phyloP scores from a whole-genome alignment of 2,329 filamentous ascomycete species.

The Trichoderma asperellum region DNA sequence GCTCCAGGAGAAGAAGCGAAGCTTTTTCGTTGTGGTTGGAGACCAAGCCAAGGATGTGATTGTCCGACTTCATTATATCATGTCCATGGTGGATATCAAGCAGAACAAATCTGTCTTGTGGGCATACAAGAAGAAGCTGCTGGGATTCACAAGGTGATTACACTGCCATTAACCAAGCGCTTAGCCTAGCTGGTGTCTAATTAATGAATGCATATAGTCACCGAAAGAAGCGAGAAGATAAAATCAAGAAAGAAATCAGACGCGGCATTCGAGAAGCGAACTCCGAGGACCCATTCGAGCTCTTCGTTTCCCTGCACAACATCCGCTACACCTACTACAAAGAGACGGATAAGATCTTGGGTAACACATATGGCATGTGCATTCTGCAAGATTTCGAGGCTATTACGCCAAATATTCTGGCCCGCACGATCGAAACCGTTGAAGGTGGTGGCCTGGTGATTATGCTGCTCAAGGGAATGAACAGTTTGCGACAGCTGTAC shows the following conservation, averaged over 20 bases:
- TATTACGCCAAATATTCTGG: conserved; percentile 93
- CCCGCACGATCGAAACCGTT: conserved; percentile 94
- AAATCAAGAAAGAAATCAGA: conserved; percentile 98
- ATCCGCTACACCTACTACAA: conserved; percentile 99
- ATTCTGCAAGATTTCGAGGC: conserved; percentile 98
- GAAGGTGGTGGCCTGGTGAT: conserved; percentile 93
- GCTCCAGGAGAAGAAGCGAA: conserved; percentile 93
- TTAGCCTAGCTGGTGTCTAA: background rate
- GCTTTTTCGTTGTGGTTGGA: conserved; percentile 96
- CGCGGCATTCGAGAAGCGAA: conserved; percentile 91
- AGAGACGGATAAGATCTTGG: conserved; percentile 97
- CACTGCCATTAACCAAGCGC: background rate
- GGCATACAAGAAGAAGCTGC: conserved; percentile 97
- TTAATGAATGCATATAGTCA: conserved; percentile 51
- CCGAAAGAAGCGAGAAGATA: conserved; percentile 95
- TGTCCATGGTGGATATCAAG: conserved; percentile 86
- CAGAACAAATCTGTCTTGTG: conserved; percentile 90
- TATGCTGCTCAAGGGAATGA: conserved; percentile 93
- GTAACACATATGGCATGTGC: conserved; percentile 98
- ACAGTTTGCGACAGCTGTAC: conserved; percentile 94
- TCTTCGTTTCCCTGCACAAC: conserved; percentile 94
- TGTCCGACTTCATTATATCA: conserved; percentile 89
- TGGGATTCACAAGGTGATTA: conserved; percentile 78
- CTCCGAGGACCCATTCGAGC: conserved; percentile 91
- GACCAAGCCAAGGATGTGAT: conserved; percentile 94